phyloP scores from a whole-genome alignment of 495 filamentous ascomycete genomes.

The Daldinia childiae region DNA sequence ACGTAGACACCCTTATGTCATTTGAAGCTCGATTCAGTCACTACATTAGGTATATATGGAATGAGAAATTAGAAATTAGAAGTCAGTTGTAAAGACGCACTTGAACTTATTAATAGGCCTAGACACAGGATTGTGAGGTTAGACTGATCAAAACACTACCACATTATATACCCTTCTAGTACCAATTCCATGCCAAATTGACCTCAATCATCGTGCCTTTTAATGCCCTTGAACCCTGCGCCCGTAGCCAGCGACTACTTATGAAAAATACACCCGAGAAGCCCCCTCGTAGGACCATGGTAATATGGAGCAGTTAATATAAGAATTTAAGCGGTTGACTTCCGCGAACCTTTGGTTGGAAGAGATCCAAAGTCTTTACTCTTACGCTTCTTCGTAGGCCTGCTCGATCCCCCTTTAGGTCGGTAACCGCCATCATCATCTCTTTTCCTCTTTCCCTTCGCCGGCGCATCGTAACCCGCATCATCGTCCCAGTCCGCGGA shows the following conservation, averaged over 20 bases:
- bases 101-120: background rate
- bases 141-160: background rate
- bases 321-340: slow-evolving; percentile 31
- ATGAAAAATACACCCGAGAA: slow-evolving; percentile 15
- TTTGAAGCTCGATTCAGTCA: background rate
- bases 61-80: too few species aligned
- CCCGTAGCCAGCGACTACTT: background rate
- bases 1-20: slow-evolving; percentile 23
- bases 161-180: slow-evolving; percentile 24
- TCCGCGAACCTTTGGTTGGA: slow-evolving; percentile 36
- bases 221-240: background rate
- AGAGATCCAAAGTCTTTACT: slow-evolving; percentile 48
- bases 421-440: slow-evolving; percentile 77
- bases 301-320: background rate
- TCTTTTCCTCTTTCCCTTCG: slow-evolving; percentile 61
- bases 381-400: slow-evolving; percentile 69
- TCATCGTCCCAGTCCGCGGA: slow-evolving; percentile 57
- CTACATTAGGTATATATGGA: background rate
- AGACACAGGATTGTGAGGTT: background rate
- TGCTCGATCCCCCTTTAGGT: slow-evolving; percentile 69
- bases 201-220: background rate
- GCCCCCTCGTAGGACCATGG: background rate
- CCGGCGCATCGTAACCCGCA: slow-evolving; percentile 55
- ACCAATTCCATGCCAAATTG: slow-evolving; percentile 16
- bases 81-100: background rate